Evolutionary conservation across 2,329 filamentous ascomycete genomes (phyloP).

Genomic region (Trichophyton benhamiae): DNA sequence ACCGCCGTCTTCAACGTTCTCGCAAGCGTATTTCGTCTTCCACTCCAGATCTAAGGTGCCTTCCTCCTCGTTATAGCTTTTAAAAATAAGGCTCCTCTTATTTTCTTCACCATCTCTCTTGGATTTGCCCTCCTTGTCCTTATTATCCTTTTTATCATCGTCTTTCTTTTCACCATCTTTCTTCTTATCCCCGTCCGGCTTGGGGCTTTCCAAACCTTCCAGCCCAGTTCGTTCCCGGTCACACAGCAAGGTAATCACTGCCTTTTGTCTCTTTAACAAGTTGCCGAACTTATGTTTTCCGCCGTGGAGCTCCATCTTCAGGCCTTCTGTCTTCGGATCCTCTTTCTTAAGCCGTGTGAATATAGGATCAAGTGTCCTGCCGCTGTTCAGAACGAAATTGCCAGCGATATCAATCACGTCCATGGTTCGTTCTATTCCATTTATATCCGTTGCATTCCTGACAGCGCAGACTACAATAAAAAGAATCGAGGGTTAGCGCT

Average conservation of each 20-base stretch:
- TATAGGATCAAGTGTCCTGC: slow-evolving; percentile 40
- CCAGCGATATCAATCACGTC: slow-evolving; percentile 23
- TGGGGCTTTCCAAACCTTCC: slow-evolving; percentile 37
- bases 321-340: slow-evolving; percentile 55
- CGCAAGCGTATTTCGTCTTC: slow-evolving; percentile 76
- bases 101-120: slow-evolving; percentile 18
- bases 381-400: slow-evolving; percentile 16
- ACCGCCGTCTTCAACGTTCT: slow-evolving; percentile 31
- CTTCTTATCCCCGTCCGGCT: slow-evolving; percentile 16
- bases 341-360: slow-evolving; percentile 49
- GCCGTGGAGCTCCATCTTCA: slow-evolving; percentile 55
- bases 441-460: slow-evolving; percentile 10
- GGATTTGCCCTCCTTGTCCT: slow-evolving; percentile 18
- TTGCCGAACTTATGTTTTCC: slow-evolving; percentile 30
- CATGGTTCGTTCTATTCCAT: slow-evolving; percentile 17
- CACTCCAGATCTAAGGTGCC: slow-evolving; percentile 66
- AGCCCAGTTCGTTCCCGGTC: slow-evolving; percentile 58
- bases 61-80: slow-evolving; percentile 54
- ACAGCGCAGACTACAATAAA: slow-evolving; percentile 15
- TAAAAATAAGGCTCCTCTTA: slow-evolving; percentile 57
- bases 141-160: slow-evolving; percentile 19
- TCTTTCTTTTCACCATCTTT: slow-evolving; percentile 19
- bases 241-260: slow-evolving; percentile 74
- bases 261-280: slow-evolving; percentile 46
- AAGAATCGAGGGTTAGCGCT: too few species aligned